These are phyloP conservation scores for Scenedesmus sp. DNA, from an alignment of 163 green algal genomes.

Conservation along the genomic window DNA sequence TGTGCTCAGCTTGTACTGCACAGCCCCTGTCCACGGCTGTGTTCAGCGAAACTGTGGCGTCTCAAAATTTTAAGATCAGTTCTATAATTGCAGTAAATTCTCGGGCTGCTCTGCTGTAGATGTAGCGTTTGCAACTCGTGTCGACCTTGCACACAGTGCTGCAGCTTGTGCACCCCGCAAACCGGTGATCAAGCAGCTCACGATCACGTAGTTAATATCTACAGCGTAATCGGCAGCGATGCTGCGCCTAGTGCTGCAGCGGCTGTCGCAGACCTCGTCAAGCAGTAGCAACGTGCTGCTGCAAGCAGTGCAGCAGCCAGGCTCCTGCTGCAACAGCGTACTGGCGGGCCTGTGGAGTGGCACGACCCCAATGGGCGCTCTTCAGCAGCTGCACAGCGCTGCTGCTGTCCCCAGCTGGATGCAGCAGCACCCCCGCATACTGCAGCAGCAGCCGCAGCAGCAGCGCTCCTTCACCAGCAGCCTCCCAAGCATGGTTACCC, in stretches of 20 bases:
- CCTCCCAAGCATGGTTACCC: not conserved
- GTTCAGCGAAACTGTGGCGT: no score
- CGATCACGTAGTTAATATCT: not conserved
- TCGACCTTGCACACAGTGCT: not conserved
- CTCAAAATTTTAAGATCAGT: no score
- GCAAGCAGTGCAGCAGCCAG: not conserved
- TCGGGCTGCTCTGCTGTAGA: not conserved
- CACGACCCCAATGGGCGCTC: not conserved
- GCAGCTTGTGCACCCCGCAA: not conserved
- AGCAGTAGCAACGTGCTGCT: constrained; percentile 18
- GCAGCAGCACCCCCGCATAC: not conserved
- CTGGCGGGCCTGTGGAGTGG: not conserved
- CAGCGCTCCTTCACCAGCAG: not conserved
- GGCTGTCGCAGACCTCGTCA: not conserved
- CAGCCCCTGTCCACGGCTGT: not conserved
- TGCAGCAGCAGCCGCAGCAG: not conserved
- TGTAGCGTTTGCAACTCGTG: not conserved
- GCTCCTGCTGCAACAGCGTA: not conserved
- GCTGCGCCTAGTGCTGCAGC: constrained; percentile 28
- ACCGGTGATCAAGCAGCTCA: not conserved
- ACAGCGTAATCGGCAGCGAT: not conserved
- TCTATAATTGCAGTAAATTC: no score
- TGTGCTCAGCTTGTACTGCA: not conserved
- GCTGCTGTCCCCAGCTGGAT: not conserved
- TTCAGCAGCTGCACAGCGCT: not conserved